These are phyloP conservation scores for Guyanaporus albipodus DNA, from an alignment of 768 basidiomycete species.

Conservation along the genomic window DNA sequence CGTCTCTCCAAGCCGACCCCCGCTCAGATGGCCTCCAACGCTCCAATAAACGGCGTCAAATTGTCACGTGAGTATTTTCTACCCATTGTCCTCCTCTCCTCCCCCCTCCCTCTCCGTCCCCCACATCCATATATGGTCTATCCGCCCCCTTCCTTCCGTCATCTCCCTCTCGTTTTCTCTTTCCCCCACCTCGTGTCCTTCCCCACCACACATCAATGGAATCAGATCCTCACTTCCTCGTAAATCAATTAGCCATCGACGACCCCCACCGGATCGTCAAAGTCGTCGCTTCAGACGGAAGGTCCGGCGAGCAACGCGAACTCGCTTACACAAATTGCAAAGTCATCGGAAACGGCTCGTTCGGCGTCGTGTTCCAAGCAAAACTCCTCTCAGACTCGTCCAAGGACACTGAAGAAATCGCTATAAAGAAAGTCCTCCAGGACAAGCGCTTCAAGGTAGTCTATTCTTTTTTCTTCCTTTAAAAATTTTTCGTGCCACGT, in stretches of 20 bases:
- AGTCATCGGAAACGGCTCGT: conserved; percentile 98
- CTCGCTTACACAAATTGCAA: conserved; percentile 97
- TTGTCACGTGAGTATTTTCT: conserved; percentile 64
- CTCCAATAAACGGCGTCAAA: conserved; percentile 85
- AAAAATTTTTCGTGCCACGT: background rate
- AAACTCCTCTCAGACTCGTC: conserved; percentile 66
- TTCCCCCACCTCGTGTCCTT: conserved; percentile 32
- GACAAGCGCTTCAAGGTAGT: conserved; percentile 99
- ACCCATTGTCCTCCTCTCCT: conserved; percentile 15
- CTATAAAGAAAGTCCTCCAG: conserved; percentile 99
- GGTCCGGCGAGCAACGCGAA: conserved; percentile 81
- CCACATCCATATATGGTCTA: conserved; percentile 28
- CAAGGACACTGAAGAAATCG: conserved; percentile 79
- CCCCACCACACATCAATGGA: conserved; percentile 20
- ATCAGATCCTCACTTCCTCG: conserved; percentile 23
- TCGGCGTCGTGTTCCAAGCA: conserved; percentile 98
- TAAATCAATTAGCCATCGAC: conserved; percentile 63
- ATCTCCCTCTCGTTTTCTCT: conserved; percentile 33
- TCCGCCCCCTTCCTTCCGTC: conserved; percentile 22
- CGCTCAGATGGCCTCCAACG: conserved; percentile 63
- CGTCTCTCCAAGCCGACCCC: conserved; percentile 1
- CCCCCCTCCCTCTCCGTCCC: conserved; percentile 10
- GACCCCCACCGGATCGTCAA: conserved; percentile 96
- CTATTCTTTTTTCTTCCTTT: conserved; percentile 3
- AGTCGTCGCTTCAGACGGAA: conserved; percentile 93